phyloP scores from a whole-genome alignment of 257 asterid species.

The Solanum lycopersicoides region DNA sequence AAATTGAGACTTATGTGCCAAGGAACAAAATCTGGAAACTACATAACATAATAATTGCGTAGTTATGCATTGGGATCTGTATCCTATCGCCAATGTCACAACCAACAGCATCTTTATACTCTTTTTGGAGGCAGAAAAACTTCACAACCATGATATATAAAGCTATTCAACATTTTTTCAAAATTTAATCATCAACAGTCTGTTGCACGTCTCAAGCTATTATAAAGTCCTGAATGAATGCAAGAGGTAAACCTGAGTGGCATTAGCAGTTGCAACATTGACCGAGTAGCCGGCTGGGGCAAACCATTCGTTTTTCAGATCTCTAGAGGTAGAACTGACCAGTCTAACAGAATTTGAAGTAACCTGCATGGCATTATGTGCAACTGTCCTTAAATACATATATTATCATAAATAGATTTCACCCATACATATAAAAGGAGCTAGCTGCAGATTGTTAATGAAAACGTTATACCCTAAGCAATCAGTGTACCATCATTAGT shows the following conservation, averaged over 20 bases:
- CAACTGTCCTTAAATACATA: slow-evolving; percentile 8
- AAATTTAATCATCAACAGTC: neutral
- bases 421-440: neutral
- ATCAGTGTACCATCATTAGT: neutral
- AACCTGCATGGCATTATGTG: slow-evolving; percentile 39
- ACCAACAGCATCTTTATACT: neutral
- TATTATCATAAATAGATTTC: neutral
- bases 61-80: neutral
- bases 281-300: slow-evolving; percentile 72
- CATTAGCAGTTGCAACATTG: slow-evolving; percentile 94
- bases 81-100: neutral
- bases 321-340: slow-evolving; percentile 73
- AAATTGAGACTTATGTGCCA: neutral
- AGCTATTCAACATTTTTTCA: neutral
- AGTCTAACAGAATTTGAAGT: slow-evolving; percentile 69
- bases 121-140: neutral
- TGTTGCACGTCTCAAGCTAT: neutral
- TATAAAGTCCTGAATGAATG: neutral
- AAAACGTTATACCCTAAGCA: neutral
- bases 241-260: slow-evolving; percentile 53
- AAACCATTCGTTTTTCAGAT: slow-evolving; percentile 61
- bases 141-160: neutral
- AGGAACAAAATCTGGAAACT: neutral
- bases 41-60: neutral
- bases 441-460: neutral